Conservation (phyloP, 768 basidiomycete species). For the Naganishia kalamii region DNA sequence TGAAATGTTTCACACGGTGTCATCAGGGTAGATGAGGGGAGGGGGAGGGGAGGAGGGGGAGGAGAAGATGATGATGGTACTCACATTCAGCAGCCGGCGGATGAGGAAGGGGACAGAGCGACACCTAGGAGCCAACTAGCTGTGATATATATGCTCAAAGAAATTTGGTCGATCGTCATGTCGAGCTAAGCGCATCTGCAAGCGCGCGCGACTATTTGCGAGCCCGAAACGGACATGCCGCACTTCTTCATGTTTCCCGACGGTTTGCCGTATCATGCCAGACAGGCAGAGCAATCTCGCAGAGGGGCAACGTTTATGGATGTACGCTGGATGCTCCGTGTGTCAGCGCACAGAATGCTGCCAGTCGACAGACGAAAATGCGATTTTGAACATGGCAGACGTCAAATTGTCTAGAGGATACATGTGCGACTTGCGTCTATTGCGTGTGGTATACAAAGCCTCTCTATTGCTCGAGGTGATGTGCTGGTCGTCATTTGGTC, state of each 20-base stretch:
- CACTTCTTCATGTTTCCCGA: too few species aligned
- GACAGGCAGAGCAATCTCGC: too few species aligned
- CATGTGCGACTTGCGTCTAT: not conserved
- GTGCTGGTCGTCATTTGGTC: not conserved
- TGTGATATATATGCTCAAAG: too few species aligned
- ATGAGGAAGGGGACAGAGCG: not conserved
- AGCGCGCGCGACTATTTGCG: not conserved
- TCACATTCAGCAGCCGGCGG: not conserved
- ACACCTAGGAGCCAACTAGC: too few species aligned
- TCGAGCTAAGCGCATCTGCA: not conserved
- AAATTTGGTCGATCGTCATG: not conserved
- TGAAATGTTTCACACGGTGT: conserved; percentile 16
- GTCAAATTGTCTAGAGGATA: not conserved
- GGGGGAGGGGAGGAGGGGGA: not conserved
- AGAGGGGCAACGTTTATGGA: too few species aligned
- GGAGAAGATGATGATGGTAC: not conserved
- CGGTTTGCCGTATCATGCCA: too few species aligned
- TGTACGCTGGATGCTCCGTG: too few species aligned
- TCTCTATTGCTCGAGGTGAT: not conserved
- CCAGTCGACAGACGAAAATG: too few species aligned
- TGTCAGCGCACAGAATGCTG: too few species aligned
- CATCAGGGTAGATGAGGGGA: conserved; percentile 7
- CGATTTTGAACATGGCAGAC: too few species aligned
- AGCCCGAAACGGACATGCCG: not conserved
- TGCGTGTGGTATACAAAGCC: not conserved